phyloP scores from a whole-genome alignment of 2,329 filamentous ascomycete genomes.

The Fusarium staphyleae region DNA sequence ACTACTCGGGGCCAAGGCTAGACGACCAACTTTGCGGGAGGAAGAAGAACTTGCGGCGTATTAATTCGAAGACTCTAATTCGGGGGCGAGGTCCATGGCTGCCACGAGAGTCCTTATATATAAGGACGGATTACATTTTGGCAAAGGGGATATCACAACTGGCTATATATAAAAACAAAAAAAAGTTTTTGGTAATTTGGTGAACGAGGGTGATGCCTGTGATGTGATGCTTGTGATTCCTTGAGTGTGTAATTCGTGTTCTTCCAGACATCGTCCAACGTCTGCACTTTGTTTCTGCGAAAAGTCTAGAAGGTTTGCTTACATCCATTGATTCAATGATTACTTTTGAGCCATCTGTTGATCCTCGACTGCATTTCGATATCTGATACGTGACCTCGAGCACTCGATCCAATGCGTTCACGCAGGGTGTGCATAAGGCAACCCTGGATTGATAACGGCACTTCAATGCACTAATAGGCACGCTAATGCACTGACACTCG shows the following conservation, averaged over 20 bases:
- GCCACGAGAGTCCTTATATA: constrained; percentile 5
- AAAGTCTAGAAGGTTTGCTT: too few relatives aligned
- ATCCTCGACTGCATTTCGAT: too few relatives aligned
- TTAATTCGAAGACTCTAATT: constrained; percentile 17
- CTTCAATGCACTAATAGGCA: background rate
- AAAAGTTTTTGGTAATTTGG: constrained; percentile 1
- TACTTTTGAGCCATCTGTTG: too few relatives aligned
- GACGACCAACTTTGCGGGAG: constrained; percentile 12
- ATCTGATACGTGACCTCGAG: too few relatives aligned
- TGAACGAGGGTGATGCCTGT: background rate
- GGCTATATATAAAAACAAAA: background rate
- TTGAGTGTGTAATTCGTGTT: too few relatives aligned
- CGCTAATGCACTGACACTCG: constrained; percentile 5
- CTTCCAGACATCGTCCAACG: too few relatives aligned
- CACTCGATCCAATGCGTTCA: too few relatives aligned
- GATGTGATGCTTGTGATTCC: background rate
- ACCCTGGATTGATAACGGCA: constrained; percentile 17
- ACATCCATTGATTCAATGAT: too few relatives aligned
- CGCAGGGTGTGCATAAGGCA: constrained; percentile 10
- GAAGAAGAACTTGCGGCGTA: constrained; percentile 24
- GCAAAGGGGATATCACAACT: background rate
- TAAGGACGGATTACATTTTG: constrained; percentile 2
- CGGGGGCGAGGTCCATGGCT: constrained; percentile 16
- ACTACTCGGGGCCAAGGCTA: constrained; percentile 23
- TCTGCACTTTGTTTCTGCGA: too few relatives aligned